Base-by-base conservation (phyloP, 225 moss, liverwort and hornwort genomes). In the Polytrichum formosum region DNA sequence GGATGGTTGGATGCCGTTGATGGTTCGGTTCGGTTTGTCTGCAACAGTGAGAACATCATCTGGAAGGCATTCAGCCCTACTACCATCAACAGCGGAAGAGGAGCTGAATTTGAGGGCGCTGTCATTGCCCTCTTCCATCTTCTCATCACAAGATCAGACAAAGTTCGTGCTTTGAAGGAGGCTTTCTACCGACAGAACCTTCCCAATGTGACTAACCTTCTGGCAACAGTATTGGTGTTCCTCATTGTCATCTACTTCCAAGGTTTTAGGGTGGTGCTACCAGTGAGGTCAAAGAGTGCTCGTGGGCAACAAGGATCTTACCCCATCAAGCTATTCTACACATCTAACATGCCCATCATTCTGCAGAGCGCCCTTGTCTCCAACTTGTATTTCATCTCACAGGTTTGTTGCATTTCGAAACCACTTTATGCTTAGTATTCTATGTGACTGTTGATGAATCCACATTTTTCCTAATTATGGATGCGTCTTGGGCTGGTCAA, bases 11-110 rank as follows among this genome's bases (percentile, higher is more conserved):
- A 4, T 64, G 13, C 46, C 46, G 23, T 46, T 13, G 13, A 46
- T 46, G 46, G 37, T 37, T 37, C 10, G 35, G 35, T 35, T 30
- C 5, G 31, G 31, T 31, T 31, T 31, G 31, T 6, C 7, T 46
- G 46, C 16, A 26, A 74, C 86, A 97, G 96, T 72, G 96, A 97
- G 80, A 97, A 92, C 66, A 97, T 97, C 18, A 97, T 97, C 75
- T 97, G 96, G 96, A 93, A 93, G 71, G 96, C 94, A 18, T 97
- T 94, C 67, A 97, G 96, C 75, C 96, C 96, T n/a, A 94, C 96
- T 0, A 97, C 96, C 10, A 88, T 97, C 82, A 91, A 92, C 77
- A 97, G 83, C 74, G 96, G 96, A 46, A 90, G 94, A 75, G 96
- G 96, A 72, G 90, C 92, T 54, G 96, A 97, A 73, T 97, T 97